phyloP scores from a whole-genome alignment of 331 rosid species.

The Cydonia oblonga region DNA sequence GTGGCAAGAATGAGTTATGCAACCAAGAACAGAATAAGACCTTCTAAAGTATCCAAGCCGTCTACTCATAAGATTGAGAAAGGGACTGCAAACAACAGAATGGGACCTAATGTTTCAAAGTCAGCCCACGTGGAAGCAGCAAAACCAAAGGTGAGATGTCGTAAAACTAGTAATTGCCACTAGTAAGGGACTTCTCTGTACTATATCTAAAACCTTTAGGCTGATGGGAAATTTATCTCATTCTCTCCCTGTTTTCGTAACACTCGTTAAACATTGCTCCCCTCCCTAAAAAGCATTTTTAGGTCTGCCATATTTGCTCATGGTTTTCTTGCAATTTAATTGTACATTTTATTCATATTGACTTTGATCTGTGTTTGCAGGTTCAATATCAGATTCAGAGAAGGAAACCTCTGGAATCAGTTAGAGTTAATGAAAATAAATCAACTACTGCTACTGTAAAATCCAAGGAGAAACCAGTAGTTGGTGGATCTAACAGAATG shows the following conservation, averaged over 20 bases:
- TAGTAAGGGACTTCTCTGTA: not conserved
- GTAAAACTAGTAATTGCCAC: not conserved
- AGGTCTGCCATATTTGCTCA: not conserved
- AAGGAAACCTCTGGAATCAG: constrained; percentile 28
- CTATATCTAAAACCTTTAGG: not conserved
- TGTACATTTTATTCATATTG: not conserved
- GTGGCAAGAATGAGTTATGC: constrained; percentile 19
- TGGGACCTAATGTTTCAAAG: constrained; percentile 16
- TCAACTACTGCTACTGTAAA: constrained; percentile 8
- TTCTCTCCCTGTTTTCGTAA: not conserved
- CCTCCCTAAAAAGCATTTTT: not conserved
- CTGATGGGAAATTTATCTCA: too few species aligned
- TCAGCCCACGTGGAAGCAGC: constrained; percentile 27
- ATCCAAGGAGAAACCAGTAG: constrained; percentile 26
- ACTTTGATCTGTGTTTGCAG: not conserved
- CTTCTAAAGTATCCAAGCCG: constrained; percentile 17
- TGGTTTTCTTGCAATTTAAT: not conserved
- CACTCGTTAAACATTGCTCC: not conserved
- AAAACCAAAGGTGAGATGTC: constrained; percentile 46
- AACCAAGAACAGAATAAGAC: constrained; percentile 23
- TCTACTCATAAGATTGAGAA: constrained; percentile 17
- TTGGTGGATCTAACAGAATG: constrained; percentile 16
- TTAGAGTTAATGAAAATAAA: constrained; percentile 20
- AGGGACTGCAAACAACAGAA: constrained; percentile 18
- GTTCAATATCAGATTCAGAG: constrained; percentile 20